phyloP scores from a whole-genome alignment of 1,284 basidiomycete species.

The Exobasidium cylindrosporum region DNA sequence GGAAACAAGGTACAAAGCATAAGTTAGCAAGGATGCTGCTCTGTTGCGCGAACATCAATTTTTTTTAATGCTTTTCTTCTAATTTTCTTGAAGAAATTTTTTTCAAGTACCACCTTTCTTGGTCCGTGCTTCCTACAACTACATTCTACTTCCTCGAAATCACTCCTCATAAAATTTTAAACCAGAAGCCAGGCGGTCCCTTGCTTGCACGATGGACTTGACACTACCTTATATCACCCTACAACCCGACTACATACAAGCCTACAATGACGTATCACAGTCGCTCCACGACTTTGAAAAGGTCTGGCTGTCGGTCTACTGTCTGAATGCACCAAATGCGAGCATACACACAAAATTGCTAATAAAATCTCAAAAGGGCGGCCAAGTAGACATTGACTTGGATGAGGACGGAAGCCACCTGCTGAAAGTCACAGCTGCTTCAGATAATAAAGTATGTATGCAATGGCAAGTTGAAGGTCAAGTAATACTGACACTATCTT shows the following conservation, averaged over 20 bases:
- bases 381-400: slow-evolving; percentile 13
- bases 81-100: too few relatives aligned
- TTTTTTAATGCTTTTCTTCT: too few relatives aligned
- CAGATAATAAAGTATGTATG: slow-evolving; percentile 23
- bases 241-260: slow-evolving; percentile 64
- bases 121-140: too few relatives aligned
- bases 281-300: slow-evolving; percentile 64
- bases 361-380: slow-evolving; percentile 21
- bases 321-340: slow-evolving; percentile 32
- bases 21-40: too few relatives aligned
- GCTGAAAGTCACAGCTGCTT: too few relatives aligned
- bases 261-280: slow-evolving; percentile 64
- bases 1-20: too few relatives aligned
- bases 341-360: slow-evolving; percentile 31
- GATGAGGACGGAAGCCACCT: too few relatives aligned
- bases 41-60: too few relatives aligned
- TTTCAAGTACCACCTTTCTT: too few relatives aligned
- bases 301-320: slow-evolving; percentile 72
- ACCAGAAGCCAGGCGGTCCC: too few relatives aligned
- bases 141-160: too few relatives aligned
- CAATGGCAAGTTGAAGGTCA: slow-evolving; percentile 41
- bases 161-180: too few relatives aligned
- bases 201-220: neutral
- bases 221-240: slow-evolving; percentile 59
- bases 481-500: slow-evolving; percentile 17